phyloP scores from a whole-genome alignment of 345 rosid genomes.

The Triadica sebifera region DNA sequence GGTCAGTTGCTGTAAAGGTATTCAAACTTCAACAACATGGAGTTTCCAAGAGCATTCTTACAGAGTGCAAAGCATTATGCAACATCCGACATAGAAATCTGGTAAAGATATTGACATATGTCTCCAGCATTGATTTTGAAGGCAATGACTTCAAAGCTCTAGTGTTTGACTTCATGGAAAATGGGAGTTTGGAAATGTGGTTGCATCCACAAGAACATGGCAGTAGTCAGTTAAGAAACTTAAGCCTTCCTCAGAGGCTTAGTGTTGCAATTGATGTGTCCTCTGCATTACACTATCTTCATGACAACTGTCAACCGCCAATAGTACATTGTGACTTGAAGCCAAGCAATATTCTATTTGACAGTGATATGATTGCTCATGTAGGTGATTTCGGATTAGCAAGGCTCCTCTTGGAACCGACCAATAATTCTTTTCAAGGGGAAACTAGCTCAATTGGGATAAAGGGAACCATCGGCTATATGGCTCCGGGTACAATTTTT shows the following conservation, averaged over 20 bases:
- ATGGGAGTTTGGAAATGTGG: neutral
- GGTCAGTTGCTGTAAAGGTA: neutral
- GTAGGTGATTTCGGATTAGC: slow-evolving; percentile 22
- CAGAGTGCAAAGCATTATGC: neutral
- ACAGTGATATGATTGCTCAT: neutral
- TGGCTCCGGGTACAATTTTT: slow-evolving; percentile 6
- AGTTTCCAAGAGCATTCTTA: neutral
- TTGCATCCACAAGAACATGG: too few species aligned
- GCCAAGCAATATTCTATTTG: too few species aligned
- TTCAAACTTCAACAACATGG: neutral
- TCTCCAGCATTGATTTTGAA: neutral
- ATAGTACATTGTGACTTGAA: too few species aligned
- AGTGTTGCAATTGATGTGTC: too few species aligned
- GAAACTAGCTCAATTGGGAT: slow-evolving; percentile 7
- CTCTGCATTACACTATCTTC: too few species aligned
- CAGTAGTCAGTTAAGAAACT: too few species aligned
- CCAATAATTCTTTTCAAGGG: neutral
- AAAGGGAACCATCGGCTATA: slow-evolving; percentile 9
- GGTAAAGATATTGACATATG: neutral
- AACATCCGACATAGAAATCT: slow-evolving; percentile 10
- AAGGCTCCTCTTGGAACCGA: neutral
- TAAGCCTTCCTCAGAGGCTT: too few species aligned
- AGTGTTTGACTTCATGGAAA: slow-evolving; percentile 4
- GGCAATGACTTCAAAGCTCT: slow-evolving; percentile 10
- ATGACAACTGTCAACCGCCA: too few species aligned